Evolutionary conservation across 1,284 basidiomycete genomes (phyloP).

Genomic region (Cutaneotrichosporon cavernicola): DNA sequence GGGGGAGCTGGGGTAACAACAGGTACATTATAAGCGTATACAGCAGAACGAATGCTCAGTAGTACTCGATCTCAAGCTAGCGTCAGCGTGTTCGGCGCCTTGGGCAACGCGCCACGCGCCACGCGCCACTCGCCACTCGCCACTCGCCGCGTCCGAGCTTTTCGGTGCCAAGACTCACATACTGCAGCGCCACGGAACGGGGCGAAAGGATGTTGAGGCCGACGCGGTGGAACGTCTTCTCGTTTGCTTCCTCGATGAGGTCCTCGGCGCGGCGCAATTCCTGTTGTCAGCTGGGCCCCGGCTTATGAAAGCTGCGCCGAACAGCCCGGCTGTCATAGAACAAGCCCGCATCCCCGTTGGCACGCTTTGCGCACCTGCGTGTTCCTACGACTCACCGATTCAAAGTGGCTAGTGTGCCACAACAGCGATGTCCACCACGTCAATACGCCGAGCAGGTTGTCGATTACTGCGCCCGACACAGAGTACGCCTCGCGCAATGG

Average conservation of each 20-base stretch:
- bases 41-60: constrained; percentile 1
- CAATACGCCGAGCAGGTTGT: constrained; percentile 54
- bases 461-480: constrained; percentile 48
- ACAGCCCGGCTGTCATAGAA: not conserved
- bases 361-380: not conserved
- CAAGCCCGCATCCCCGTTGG: not conserved
- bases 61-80: constrained; percentile 13
- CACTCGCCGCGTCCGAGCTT: not conserved
- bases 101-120: not conserved
- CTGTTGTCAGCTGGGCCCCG: constrained; percentile 32
- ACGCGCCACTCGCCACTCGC: too few species aligned
- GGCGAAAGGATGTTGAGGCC: constrained; percentile 57
- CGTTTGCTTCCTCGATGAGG: constrained; percentile 50
- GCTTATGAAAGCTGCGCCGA: not conserved
- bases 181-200: constrained; percentile 55
- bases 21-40: constrained; percentile 13
- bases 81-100: not conserved
- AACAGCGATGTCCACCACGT: constrained; percentile 53
- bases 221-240: constrained; percentile 51
- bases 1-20: not conserved
- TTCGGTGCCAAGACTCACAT: constrained; percentile 42
- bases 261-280: constrained; percentile 47
- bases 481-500: constrained; percentile 52
- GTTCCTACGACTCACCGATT: constrained; percentile 44
- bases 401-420: constrained; percentile 52